phyloP scores from a whole-genome alignment of 2,329 filamentous ascomycete genomes.

The Trichoderma sp. region DNA sequence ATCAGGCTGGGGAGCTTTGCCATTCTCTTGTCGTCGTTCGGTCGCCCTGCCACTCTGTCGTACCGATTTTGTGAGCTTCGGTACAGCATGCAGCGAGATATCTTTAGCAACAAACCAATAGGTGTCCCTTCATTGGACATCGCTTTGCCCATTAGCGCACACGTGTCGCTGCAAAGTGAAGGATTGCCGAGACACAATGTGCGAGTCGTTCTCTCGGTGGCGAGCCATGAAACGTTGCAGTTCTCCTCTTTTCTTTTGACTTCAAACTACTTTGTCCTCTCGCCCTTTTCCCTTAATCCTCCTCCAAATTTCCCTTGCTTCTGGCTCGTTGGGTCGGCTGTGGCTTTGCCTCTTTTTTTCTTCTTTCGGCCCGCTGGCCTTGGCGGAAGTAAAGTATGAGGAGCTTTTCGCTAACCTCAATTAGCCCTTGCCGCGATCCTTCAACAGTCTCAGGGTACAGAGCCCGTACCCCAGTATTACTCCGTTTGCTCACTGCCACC shows the following conservation, averaged over 20 bases:
- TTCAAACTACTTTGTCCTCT: neutral
- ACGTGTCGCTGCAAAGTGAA: conserved; percentile 10
- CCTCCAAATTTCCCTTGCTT: neutral
- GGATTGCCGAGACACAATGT: conserved; percentile 12
- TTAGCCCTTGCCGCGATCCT: neutral
- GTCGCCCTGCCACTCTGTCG: neutral
- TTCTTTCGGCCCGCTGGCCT: conserved; percentile 10
- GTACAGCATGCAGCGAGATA: conserved; percentile 7
- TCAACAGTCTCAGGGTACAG: neutral
- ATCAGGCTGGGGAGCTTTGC: neutral
- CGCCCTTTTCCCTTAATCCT: neutral
- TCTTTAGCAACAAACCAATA: conserved; percentile 11
- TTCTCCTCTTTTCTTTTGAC: conserved; percentile 5
- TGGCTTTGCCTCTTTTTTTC: conserved; percentile 12
- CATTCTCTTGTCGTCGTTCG: neutral
- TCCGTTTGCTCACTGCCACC: neutral
- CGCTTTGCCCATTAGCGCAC: conserved; percentile 1
- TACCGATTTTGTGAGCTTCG: neutral
- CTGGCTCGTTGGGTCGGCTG: neutral
- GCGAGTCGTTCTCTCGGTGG: conserved; percentile 4
- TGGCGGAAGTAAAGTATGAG: neutral
- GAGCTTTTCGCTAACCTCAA: conserved; percentile 3
- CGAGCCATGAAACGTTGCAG: conserved; percentile 18
- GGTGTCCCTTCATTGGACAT: neutral
- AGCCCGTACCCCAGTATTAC: neutral